These are phyloP conservation scores for Begonia masoniana DNA, from an alignment of 306 rosid genomes.

Conservation along the genomic window DNA sequence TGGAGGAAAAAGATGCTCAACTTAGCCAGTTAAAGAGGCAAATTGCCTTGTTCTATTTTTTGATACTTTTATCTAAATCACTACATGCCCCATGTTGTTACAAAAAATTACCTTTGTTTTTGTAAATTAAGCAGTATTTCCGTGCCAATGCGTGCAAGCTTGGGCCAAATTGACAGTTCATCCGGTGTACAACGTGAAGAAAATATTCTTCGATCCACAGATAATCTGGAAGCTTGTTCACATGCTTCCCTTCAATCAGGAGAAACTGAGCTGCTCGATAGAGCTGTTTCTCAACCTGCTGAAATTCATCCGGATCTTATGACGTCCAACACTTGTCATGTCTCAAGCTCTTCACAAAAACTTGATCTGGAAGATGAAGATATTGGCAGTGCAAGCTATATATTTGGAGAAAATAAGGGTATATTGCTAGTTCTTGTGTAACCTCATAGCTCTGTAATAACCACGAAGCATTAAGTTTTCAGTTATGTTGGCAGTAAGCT, in stretches of 20 bases:
- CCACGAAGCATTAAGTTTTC: too few species aligned
- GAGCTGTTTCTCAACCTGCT: slow-evolving; percentile 23
- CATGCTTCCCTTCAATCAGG: slow-evolving; percentile 18
- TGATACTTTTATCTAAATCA: too few species aligned
- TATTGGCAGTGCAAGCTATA: slow-evolving; percentile 28
- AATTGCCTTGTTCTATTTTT: slow-evolving; percentile 5
- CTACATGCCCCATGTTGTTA: background rate
- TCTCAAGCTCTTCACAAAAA: slow-evolving; percentile 21
- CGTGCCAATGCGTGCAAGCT: slow-evolving; percentile 29
- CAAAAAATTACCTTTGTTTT: background rate
- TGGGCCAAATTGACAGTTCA: slow-evolving; percentile 34
- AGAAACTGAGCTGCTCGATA: slow-evolving; percentile 31
- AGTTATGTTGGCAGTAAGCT: too few species aligned
- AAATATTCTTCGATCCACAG: slow-evolving; percentile 23
- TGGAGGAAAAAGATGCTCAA: slow-evolving; percentile 68
- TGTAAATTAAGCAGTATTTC: slow-evolving; percentile 14
- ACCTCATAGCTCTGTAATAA: too few species aligned
- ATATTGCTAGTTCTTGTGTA: too few species aligned
- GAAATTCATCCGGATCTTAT: slow-evolving; percentile 23
- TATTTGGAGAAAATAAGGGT: slow-evolving; percentile 19
- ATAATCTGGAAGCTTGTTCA: slow-evolving; percentile 24
- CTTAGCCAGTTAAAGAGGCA: slow-evolving; percentile 60
- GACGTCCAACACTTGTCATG: slow-evolving; percentile 22
- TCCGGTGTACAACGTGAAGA: slow-evolving; percentile 43
- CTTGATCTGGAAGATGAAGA: slow-evolving; percentile 20